These are phyloP conservation scores for Heimioporus sp. DNA, from an alignment of 768 basidiomycete genomes.

Conservation along the genomic window DNA sequence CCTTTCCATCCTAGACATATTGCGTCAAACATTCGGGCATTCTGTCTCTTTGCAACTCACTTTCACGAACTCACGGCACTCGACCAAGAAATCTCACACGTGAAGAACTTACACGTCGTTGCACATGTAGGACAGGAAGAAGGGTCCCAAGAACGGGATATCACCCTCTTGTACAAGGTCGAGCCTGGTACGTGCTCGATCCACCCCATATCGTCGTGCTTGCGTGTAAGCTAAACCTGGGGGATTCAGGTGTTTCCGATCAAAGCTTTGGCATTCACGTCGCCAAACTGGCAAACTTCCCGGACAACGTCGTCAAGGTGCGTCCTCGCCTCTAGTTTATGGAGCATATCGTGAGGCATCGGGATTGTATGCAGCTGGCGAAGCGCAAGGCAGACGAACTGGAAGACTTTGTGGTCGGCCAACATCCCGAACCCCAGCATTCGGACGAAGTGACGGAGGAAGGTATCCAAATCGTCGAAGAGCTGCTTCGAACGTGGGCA, in stretches of 20 bases:
- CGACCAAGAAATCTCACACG: slow-evolving; percentile 80
- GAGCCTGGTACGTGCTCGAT: slow-evolving; percentile 61
- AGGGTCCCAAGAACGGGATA: slow-evolving; percentile 60
- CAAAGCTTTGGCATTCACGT: slow-evolving; percentile 99
- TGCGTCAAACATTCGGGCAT: slow-evolving; percentile 89
- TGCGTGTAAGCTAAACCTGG: background rate
- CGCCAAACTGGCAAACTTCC: slow-evolving; percentile 96
- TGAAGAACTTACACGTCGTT: slow-evolving; percentile 94
- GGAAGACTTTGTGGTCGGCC: slow-evolving; percentile 69
- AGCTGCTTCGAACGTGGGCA: slow-evolving; percentile 72
- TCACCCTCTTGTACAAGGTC: slow-evolving; percentile 74
- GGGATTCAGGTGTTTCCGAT: slow-evolving; percentile 75
- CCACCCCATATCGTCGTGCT: background rate
- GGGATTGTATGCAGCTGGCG: slow-evolving; percentile 56
- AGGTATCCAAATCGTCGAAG: slow-evolving; percentile 78
- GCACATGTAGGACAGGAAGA: slow-evolving; percentile 74
- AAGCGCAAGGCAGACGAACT: slow-evolving; percentile 89
- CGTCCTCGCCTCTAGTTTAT: slow-evolving; percentile 4
- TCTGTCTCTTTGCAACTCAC: slow-evolving; percentile 96
- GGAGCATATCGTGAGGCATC: background rate
- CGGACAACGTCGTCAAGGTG: slow-evolving; percentile 88
- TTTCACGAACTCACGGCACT: slow-evolving; percentile 96
- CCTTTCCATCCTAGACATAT: too few relatives aligned
- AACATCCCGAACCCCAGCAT: slow-evolving; percentile 42
- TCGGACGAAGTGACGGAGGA: slow-evolving; percentile 65